Evolutionary conservation across 2,329 filamentous ascomycete genomes (phyloP).

Genomic region (Chlorencoelia australis): DNA sequence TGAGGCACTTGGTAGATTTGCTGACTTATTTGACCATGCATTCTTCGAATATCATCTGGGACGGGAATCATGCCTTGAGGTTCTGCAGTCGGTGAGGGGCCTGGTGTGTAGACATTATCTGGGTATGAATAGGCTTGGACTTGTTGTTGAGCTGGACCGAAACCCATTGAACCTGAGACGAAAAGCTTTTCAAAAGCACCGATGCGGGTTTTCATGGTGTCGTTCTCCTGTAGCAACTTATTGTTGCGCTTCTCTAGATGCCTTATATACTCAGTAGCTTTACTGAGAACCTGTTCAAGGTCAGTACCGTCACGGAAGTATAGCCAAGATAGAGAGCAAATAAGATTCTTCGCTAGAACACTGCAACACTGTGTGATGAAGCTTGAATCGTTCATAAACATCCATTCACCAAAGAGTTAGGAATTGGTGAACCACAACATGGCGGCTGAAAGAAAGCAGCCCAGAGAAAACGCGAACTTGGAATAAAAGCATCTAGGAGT

Average conservation of each 20-base stretch:
- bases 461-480: too few relatives aligned
- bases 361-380: conserved; percentile 5
- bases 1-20: conserved; percentile 26
- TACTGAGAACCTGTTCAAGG: conserved; percentile 53
- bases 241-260: conserved; percentile 88
- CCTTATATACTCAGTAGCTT: conserved; percentile 91
- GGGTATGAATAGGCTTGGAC: conserved; percentile 26
- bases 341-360: conserved; percentile 4
- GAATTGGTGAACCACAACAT: not conserved
- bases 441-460: not conserved
- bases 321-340: not conserved
- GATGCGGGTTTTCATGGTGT: conserved; percentile 65
- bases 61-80: conserved; percentile 53
- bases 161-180: conserved; percentile 58
- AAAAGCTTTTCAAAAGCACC: conserved; percentile 71
- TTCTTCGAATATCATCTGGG: conserved; percentile 49
- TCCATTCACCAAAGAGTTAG: too few relatives aligned
- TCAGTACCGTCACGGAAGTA: too few relatives aligned
- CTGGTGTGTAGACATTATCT: conserved; percentile 22
- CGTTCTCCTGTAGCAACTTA: conserved; percentile 72
- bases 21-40: conserved; percentile 21
- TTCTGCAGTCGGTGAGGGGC: conserved; percentile 27
- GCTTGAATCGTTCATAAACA: too few relatives aligned
- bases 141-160: conserved; percentile 43
- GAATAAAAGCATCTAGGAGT: not conserved